Percentiles rank a stretch among this genome's conserved stretches.
Evolutionary conservation across 2,329 filamentous ascomycete genomes (phyloP).

Genomic region (Biscogniauxia mediterranea): DNA sequence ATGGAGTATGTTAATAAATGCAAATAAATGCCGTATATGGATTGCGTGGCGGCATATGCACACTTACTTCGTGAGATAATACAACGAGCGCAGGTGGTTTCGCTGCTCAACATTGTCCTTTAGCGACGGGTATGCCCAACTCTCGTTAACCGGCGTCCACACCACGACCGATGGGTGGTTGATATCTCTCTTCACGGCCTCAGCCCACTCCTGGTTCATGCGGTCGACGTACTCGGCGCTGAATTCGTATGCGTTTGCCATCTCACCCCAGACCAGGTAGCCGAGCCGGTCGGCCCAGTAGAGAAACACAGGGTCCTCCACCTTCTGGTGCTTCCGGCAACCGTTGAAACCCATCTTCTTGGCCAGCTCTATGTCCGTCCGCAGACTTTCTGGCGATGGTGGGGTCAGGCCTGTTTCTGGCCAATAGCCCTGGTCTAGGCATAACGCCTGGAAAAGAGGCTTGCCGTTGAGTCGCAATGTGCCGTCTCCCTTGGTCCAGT

Average conservation of each 20-base stretch:
- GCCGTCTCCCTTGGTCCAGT: constrained; percentile 57
- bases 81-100: constrained; percentile 62
- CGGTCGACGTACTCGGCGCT: constrained; percentile 55
- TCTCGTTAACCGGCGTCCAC: constrained; percentile 65
- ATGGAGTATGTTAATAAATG: neutral
- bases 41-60: constrained; percentile 1
- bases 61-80: constrained; percentile 60
- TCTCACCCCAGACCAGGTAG: constrained; percentile 63
- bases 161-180: constrained; percentile 64
- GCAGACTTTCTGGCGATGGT: constrained; percentile 45
- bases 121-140: constrained; percentile 63
- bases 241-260: constrained; percentile 65
- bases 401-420: constrained; percentile 59
- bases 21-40: neutral
- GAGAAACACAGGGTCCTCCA: constrained; percentile 59
- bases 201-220: constrained; percentile 64
- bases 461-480: constrained; percentile 58
- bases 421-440: constrained; percentile 65
- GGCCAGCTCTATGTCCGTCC: constrained; percentile 51
- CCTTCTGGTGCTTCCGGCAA: constrained; percentile 64
- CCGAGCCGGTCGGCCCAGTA: constrained; percentile 62
- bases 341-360: constrained; percentile 65
- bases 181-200: constrained; percentile 60
- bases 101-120: constrained; percentile 56
- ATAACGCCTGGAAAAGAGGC: constrained; percentile 59